Evolutionary conservation across 108 stramenopile genomes (phyloP).

Genomic region (Skeletonema potamos): DNA sequence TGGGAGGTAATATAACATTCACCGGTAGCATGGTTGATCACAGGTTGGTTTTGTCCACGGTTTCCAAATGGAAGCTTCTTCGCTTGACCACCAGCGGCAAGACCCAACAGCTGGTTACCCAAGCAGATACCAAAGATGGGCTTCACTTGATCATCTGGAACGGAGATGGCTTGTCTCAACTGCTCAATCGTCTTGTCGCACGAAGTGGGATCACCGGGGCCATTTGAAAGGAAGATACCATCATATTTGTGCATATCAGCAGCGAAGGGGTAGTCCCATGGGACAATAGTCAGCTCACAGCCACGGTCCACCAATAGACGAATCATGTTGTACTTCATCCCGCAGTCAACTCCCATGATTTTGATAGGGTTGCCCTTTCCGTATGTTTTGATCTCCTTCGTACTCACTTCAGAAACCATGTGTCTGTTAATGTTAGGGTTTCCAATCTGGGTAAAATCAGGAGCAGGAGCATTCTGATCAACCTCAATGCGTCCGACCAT

Average conservation of each 20-base stretch:
- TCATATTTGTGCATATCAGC: conserved; percentile 86
- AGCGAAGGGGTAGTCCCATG: conserved; percentile 92
- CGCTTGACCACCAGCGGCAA: conserved; percentile 93
- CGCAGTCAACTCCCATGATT: conserved; percentile 95
- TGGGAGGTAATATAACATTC: conserved; percentile 99
- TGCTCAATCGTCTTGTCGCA: conserved; percentile 83
- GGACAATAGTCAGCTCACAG: conserved; percentile 95
- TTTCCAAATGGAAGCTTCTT: conserved; percentile 97
- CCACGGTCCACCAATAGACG: conserved; percentile 90
- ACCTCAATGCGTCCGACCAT: conserved; percentile 93
- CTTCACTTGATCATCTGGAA: conserved; percentile 81
- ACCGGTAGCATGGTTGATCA: conserved; percentile 91
- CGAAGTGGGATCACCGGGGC: conserved; percentile 97
- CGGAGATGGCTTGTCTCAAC: conserved; percentile 70
- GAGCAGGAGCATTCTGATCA: conserved; percentile 57
- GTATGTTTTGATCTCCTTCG: conserved; percentile 78
- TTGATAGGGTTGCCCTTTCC: conserved; percentile 90
- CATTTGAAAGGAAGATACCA: conserved; percentile 96
- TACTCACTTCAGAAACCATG: conserved; percentile 93
- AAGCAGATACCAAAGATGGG: conserved; percentile 99
- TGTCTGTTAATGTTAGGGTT: conserved; percentile 87
- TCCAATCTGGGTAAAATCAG: conserved; percentile 52
- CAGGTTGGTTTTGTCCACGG: conserved; percentile 98
- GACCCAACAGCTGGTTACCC: conserved; percentile 95
- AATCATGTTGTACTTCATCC: conserved; percentile 99